A percentile compares a stretch with the other conserved stretches of the same genome.
phyloP scores from a whole-genome alignment of 2,329 filamentous ascomycete genomes.

The Rosellinia necatrix region DNA sequence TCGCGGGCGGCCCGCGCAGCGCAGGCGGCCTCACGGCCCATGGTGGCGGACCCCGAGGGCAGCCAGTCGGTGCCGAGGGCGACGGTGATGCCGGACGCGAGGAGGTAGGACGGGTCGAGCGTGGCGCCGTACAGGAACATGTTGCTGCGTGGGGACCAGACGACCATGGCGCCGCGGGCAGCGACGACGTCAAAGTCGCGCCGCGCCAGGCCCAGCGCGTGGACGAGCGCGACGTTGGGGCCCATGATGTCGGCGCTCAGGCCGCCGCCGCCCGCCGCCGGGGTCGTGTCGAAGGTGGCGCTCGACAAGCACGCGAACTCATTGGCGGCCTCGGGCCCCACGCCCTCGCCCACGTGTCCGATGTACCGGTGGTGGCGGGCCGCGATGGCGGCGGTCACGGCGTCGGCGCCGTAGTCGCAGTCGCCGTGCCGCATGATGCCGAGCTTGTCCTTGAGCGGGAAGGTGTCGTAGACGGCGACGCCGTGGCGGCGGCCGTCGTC shows the following conservation, averaged over 20 bases:
- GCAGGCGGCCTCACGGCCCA: conserved; percentile 36
- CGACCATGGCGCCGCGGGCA: conserved; percentile 35
- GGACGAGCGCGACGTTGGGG: conserved; percentile 36
- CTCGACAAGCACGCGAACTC: conserved; percentile 39
- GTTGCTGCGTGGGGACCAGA: conserved; percentile 41
- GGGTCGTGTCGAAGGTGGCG: conserved; percentile 30
- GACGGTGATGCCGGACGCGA: conserved; percentile 35
- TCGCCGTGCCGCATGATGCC: conserved; percentile 35
- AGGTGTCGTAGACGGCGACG: conserved; percentile 33
- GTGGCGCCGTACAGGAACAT: conserved; percentile 39
- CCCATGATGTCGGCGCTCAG: conserved; percentile 36
- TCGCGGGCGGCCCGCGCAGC: conserved; percentile 20
- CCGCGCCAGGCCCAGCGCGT: conserved; percentile 34
- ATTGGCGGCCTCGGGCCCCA: conserved; percentile 36
- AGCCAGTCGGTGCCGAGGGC: conserved; percentile 41
- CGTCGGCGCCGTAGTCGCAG: conserved; percentile 36
- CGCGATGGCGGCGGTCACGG: conserved; percentile 25
- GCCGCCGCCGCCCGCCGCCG: conserved; percentile 29
- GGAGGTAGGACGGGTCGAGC: conserved; percentile 34
- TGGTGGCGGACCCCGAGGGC: conserved; percentile 37
- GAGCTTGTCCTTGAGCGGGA: conserved; percentile 33
- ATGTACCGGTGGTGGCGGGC: conserved; percentile 32
- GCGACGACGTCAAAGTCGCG: conserved; percentile 36
- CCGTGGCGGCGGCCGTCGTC: conserved; percentile 15
- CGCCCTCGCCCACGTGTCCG: conserved; percentile 38